These are phyloP conservation scores for Irpex sp. DNA, from an alignment of 1,284 basidiomycete species.

Conservation along the genomic window DNA sequence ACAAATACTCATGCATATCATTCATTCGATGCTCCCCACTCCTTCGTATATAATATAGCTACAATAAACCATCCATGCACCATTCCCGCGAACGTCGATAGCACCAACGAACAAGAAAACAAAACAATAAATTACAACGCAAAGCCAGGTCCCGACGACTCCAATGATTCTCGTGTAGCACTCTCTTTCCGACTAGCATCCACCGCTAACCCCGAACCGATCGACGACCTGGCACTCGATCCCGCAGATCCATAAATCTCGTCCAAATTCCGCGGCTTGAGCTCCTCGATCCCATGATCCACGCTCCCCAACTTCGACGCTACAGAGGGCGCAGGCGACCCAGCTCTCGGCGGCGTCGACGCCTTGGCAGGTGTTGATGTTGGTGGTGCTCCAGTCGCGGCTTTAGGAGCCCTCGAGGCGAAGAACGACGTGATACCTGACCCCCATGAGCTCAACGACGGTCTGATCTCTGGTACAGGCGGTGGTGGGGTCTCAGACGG, in stretches of 20 bases:
- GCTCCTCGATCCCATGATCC: slow-evolving; percentile 14
- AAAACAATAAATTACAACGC: background rate
- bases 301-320: background rate
- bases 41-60: too few relatives aligned
- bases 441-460: slow-evolving; percentile 46
- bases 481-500: slow-evolving; percentile 26
- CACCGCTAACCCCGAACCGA: background rate
- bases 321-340: slow-evolving; percentile 13
- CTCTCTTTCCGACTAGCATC: background rate
- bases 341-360: slow-evolving; percentile 14
- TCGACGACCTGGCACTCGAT: background rate
- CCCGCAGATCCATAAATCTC: slow-evolving; percentile 2
- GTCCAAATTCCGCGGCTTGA: slow-evolving; percentile 20
- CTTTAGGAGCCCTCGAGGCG: slow-evolving; percentile 34
- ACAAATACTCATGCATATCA: too few relatives aligned
- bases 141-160: slow-evolving; percentile 14
- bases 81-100: too few relatives aligned
- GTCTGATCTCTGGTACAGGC: slow-evolving; percentile 29
- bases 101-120: too few relatives aligned
- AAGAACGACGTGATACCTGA: slow-evolving; percentile 62
- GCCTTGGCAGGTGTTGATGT: background rate
- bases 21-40: too few relatives aligned
- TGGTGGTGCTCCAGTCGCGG: slow-evolving; percentile 23
- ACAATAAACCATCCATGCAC: too few relatives aligned
- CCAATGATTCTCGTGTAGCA: background rate